These are phyloP conservation scores for Symbiodinium pilosum DNA, from an alignment of 73 alveolate genomes.

Conservation along the genomic window DNA sequence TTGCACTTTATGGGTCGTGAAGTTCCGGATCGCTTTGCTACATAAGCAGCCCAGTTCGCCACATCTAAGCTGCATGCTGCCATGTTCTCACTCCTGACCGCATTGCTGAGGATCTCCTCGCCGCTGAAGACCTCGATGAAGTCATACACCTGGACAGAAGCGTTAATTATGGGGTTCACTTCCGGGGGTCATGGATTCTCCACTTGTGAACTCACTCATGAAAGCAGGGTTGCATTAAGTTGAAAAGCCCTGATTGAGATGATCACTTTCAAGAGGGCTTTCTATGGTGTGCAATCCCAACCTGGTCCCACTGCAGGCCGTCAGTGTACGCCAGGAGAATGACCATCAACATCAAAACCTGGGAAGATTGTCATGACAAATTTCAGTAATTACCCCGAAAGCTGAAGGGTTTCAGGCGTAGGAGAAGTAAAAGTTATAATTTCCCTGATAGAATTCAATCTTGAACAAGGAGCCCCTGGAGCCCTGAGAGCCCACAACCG, in stretches of 20 bases:
- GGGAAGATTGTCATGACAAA: no score
- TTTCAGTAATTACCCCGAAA: no score
- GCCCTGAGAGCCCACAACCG: no score
- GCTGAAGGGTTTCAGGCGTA: no score
- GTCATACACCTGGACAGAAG: background rate
- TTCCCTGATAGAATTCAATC: no score
- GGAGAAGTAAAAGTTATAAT: no score
- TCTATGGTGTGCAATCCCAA: background rate
- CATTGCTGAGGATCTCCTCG: background rate
- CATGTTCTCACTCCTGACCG: background rate
- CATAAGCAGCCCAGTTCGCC: background rate
- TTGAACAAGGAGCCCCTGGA: no score
- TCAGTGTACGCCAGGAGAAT: background rate
- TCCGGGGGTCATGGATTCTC: no score
- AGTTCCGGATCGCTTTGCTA: no score
- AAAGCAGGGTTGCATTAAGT: background rate
- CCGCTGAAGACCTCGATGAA: background rate
- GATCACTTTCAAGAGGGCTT: background rate
- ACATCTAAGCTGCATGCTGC: background rate
- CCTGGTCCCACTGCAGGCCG: background rate
- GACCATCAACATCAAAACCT: background rate
- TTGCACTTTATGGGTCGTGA: no score
- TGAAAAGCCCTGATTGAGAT: background rate
- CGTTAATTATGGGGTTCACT: no score
- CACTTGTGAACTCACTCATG: no score